Evolutionary conservation across 306 rosid species (phyloP), one percentile per base, ranked within the genome.

Genomic region (Prunus salicina): DNA sequence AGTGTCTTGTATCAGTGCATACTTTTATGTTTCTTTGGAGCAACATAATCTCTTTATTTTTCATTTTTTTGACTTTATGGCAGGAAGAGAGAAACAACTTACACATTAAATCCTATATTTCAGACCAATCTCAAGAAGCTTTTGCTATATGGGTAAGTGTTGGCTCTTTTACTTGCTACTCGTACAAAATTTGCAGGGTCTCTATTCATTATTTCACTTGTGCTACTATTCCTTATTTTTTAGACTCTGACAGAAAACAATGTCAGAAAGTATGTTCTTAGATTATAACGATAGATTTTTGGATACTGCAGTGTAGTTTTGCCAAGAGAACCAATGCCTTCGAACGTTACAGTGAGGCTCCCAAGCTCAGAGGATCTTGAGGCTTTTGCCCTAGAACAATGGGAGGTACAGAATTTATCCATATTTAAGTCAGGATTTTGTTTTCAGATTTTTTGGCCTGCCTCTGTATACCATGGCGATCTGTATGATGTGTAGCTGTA

Each of bases 241-340:
- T 19, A 9, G 6, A 25, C n/a, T 27, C n/a, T 51, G 20, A 51
- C 19, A 18, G 19, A 51, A 51, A 51, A 6, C 41, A 34, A 5
- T 34, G 41, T 34, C 56, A 10, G 25, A 32, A 4, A 34, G 6
- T 58, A 28, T 52, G 57, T 69, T 62, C 4, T 30, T 16, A 60
- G 79, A 77, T 80, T 76, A 69, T 82, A 80, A 82, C 67, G 69
- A 5, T 69, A 72, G 67, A 71, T 73, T 84, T 87, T 87, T 84
- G 75, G 72, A 75, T 62, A 11, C 71, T 80, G 86, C 90, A 95
- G 98, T 66, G 98, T 91, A 82, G 93, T 89, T 85, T 90, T 95
- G 87, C 97, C 97, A 3, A 86, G 98, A 89, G 94, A 95, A 82
- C 89, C 97, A 38, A 92, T 95, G 97, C 91, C 97, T 82, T 82